These are phyloP conservation scores for Arachis hypogaea DNA, from an alignment of 306 rosid genomes.

Conservation along the genomic window DNA sequence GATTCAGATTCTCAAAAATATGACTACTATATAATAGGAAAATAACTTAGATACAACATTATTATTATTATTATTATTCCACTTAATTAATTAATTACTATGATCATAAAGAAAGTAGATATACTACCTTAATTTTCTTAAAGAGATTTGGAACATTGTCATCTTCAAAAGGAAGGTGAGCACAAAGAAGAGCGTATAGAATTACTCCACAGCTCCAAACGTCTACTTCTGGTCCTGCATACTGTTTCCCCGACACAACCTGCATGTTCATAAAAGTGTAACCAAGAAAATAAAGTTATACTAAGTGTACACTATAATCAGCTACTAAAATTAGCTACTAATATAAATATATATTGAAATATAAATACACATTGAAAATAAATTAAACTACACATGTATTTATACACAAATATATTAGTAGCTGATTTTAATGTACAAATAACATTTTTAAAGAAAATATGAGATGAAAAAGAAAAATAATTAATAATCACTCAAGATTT, in stretches of 20 bases:
- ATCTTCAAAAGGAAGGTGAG: slow-evolving; percentile 88
- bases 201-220: slow-evolving; percentile 80
- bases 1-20: too few species aligned
- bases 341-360: too few species aligned
- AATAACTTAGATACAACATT: too few species aligned
- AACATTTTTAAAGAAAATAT: not conserved
- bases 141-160: slow-evolving; percentile 83
- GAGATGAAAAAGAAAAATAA: slow-evolving; percentile 1
- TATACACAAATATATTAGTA: too few species aligned
- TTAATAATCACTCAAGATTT: too few species aligned
- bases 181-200: slow-evolving; percentile 92
- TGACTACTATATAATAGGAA: too few species aligned
- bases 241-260: slow-evolving; percentile 54
- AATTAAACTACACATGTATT: too few species aligned
- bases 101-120: not conserved
- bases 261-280: slow-evolving; percentile 13
- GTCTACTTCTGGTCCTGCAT: slow-evolving; percentile 62
- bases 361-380: too few species aligned
- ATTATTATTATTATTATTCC: too few species aligned
- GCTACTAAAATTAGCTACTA: too few species aligned
- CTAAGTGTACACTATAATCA: too few species aligned
- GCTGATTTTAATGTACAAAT: too few species aligned
- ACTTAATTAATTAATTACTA: slow-evolving; percentile 40
- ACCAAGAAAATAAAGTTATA: slow-evolving; percentile 2
- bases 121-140: slow-evolving; percentile 73